phyloP scores from a whole-genome alignment of 1,284 basidiomycete genomes.

The Nidula niveotomentosa region DNA sequence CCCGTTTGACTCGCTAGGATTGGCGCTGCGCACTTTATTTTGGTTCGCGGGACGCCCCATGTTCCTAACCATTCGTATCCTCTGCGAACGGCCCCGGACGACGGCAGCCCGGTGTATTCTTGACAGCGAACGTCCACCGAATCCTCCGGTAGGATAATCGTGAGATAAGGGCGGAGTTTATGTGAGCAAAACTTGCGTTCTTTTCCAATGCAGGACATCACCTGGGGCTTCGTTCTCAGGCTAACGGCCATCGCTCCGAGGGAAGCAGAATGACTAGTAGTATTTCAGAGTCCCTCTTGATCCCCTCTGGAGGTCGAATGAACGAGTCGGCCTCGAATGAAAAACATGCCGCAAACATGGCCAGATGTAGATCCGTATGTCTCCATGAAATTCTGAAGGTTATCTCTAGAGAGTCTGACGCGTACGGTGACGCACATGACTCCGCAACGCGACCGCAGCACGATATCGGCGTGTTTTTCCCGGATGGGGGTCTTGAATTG shows the following conservation, averaged over 20 bases:
- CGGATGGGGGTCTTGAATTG: neutral
- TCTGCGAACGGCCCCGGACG: too few species aligned
- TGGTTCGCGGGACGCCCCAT: neutral
- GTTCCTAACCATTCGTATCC: too few species aligned
- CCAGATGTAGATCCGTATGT: neutral
- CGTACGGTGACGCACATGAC: neutral
- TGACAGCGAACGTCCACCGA: too few species aligned
- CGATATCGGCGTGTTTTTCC: neutral
- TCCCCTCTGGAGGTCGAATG: neutral
- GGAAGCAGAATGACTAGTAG: neutral
- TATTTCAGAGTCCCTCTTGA: neutral
- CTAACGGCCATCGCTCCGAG: neutral
- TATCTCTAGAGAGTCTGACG: neutral
- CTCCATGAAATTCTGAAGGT: neutral
- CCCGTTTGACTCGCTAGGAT: neutral
- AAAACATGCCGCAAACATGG: neutral
- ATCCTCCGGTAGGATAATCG: neutral
- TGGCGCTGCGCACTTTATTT: neutral
- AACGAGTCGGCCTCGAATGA: neutral
- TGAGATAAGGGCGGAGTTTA: conserved; percentile 1
- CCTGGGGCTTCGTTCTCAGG: neutral
- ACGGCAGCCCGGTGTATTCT: too few species aligned
- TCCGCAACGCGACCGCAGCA: conserved; percentile 4
- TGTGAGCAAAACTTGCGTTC: neutral
- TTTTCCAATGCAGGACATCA: neutral